Conservation (phyloP, 2,329 filamentous ascomycete genomes). For the Diaporthe ampelina region DNA sequence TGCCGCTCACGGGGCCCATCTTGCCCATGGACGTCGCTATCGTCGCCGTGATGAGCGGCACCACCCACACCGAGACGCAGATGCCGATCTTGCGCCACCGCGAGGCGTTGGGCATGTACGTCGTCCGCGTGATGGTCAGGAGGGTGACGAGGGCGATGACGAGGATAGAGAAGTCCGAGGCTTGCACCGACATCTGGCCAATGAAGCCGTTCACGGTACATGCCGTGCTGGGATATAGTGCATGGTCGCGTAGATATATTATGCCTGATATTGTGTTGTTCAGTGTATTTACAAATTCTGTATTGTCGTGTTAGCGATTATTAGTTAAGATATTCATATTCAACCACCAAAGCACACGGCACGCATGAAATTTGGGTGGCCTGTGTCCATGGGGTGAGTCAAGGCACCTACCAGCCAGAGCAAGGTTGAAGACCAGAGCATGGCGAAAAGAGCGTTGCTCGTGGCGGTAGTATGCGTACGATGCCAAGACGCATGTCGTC, state of each 20-base stretch:
- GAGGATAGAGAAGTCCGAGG: constrained; percentile 58
- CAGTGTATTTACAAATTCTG: constrained; percentile 57
- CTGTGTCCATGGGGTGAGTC: background rate
- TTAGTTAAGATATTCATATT: background rate
- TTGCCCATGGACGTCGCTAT: constrained; percentile 48
- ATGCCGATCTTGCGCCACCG: constrained; percentile 49
- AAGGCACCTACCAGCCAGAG: constrained; percentile 44
- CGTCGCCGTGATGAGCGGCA: constrained; percentile 55
- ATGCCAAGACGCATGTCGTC: constrained; percentile 40
- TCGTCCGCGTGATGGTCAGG: constrained; percentile 47
- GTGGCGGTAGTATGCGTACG: constrained; percentile 39
- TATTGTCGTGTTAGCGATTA: background rate
- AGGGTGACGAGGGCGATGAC: constrained; percentile 56
- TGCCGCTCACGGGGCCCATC: constrained; percentile 53
- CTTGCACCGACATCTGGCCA: constrained; percentile 61
- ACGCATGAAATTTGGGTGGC: background rate
- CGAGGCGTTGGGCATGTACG: constrained; percentile 51
- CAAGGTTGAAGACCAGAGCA: constrained; percentile 45
- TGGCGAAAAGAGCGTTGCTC: constrained; percentile 46
- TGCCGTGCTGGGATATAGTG: constrained; percentile 48
- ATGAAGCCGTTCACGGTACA: constrained; percentile 60
- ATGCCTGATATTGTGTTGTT: constrained; percentile 59
- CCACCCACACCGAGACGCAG: constrained; percentile 56
- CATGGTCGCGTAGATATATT: constrained; percentile 48
- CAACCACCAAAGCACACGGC: background rate